These are phyloP conservation scores for Ophiocordyceps camponoti-rufipedis DNA, from an alignment of 2,329 filamentous ascomycete genomes.

Conservation along the genomic window DNA sequence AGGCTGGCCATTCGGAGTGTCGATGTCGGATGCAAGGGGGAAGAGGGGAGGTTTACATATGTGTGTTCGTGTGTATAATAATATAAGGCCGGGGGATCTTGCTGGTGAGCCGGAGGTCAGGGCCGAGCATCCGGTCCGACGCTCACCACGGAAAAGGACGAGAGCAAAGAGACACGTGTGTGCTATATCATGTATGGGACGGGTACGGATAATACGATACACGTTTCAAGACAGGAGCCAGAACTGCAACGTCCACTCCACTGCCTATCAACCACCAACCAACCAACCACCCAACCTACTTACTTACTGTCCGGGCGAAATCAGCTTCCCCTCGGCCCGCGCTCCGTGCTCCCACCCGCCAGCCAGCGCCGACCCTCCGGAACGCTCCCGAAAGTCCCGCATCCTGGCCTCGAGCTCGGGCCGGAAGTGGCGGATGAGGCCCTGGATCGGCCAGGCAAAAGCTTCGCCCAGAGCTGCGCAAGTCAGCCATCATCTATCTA, in stretches of 20 bases:
- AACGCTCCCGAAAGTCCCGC: conserved; percentile 55
- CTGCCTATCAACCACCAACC: neutral
- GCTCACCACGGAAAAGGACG: neutral
- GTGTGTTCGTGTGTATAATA: too few relatives aligned
- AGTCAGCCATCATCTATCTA: too few relatives aligned
- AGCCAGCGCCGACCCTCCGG: conserved; percentile 57
- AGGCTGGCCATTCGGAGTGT: conserved; percentile 8
- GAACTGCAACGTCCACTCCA: neutral
- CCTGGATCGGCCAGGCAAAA: conserved; percentile 96
- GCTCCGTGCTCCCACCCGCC: conserved; percentile 76
- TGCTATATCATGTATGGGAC: neutral
- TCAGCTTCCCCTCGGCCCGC: conserved; percentile 58
- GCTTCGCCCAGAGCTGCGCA: conserved; percentile 70
- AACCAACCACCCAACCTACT: neutral
- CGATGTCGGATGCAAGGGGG: neutral
- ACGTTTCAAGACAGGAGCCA: neutral
- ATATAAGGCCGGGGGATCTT: neutral
- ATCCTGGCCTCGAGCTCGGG: conserved; percentile 89
- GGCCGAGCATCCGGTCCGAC: neutral
- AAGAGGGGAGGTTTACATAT: too few relatives aligned
- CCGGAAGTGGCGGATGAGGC: conserved; percentile 93
- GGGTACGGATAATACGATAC: too few relatives aligned
- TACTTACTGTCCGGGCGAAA: conserved; percentile 72
- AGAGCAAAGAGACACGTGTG: neutral
- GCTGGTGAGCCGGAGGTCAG: neutral